These are phyloP conservation scores for Russula sp. DNA, from an alignment of 768 basidiomycete genomes.

Conservation along the genomic window DNA sequence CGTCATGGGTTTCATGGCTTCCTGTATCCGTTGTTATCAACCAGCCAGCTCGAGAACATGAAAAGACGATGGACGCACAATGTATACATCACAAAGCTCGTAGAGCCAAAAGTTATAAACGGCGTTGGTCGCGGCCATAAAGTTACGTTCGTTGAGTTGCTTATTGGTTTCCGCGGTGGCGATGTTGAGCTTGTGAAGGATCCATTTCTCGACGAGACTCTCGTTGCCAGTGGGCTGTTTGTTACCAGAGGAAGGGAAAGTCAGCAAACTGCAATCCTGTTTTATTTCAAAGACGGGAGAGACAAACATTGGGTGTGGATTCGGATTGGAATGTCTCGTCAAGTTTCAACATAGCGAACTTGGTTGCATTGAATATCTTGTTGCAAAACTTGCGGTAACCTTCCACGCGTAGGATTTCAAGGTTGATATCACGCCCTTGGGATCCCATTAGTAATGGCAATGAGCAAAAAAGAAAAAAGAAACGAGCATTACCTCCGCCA, in stretches of 20 bases:
- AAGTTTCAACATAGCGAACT: slow-evolving; percentile 98
- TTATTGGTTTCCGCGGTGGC: slow-evolving; percentile 76
- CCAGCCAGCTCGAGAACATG: background rate
- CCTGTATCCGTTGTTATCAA: slow-evolving; percentile 46
- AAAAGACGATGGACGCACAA: slow-evolving; percentile 51
- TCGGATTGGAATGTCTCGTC: slow-evolving; percentile 80
- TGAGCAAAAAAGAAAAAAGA: slow-evolving; percentile 11
- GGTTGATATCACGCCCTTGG: slow-evolving; percentile 93
- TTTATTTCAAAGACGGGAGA: background rate
- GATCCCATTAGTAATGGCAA: background rate
- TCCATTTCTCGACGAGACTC: slow-evolving; percentile 91
- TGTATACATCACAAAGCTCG: slow-evolving; percentile 99
- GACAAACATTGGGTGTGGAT: slow-evolving; percentile 59
- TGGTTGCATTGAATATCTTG: slow-evolving; percentile 98
- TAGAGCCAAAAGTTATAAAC: slow-evolving; percentile 97
- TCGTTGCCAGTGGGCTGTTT: slow-evolving; percentile 82
- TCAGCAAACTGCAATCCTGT: slow-evolving; percentile 11
- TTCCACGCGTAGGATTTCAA: slow-evolving; percentile 93
- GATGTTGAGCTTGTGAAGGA: slow-evolving; percentile 87
- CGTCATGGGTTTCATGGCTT: slow-evolving; percentile 98
- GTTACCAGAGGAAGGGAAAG: background rate
- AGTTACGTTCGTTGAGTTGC: slow-evolving; percentile 75
- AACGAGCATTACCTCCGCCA: slow-evolving; percentile 60
- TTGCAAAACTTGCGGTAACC: slow-evolving; percentile 99
- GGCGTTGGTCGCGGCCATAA: slow-evolving; percentile 84